Evolutionary conservation across 305 asterid genomes (phyloP).

Genomic region (Fraxinus paxiana): DNA sequence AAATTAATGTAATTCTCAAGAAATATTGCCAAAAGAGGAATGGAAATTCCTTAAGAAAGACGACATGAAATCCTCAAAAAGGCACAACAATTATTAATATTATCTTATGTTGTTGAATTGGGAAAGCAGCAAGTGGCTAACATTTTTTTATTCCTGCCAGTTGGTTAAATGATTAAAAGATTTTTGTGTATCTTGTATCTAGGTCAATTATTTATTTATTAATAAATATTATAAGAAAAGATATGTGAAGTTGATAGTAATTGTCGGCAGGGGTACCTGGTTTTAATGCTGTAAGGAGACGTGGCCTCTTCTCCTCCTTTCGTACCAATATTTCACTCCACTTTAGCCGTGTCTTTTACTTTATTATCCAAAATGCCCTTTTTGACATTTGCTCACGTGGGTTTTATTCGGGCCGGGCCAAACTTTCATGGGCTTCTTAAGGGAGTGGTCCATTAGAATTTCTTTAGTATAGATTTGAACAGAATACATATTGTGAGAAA

Average conservation of each 20-base stretch:
- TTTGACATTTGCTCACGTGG: neutral
- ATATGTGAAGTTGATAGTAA: constrained; percentile 29
- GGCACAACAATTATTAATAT: neutral
- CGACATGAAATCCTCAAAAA: neutral
- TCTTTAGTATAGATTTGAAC: neutral
- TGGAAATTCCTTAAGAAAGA: neutral
- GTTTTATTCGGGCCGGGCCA: constrained; percentile 15
- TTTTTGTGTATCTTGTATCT: neutral
- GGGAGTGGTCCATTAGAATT: neutral
- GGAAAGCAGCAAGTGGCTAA: neutral
- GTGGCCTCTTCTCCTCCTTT: constrained; percentile 54
- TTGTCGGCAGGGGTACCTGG: constrained; percentile 70
- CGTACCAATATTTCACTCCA: constrained; percentile 20
- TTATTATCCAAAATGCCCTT: constrained; percentile 30
- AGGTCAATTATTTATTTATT: neutral
- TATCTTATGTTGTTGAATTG: constrained; percentile 8
- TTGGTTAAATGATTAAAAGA: constrained; percentile 28
- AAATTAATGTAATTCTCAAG: neutral
- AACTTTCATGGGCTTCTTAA: constrained; percentile 11
- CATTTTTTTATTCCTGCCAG: constrained; percentile 30
- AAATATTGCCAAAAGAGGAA: neutral
- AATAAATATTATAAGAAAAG: constrained; percentile 15
- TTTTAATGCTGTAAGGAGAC: constrained; percentile 45
- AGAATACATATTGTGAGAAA: neutral
- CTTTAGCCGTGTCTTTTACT: constrained; percentile 1